These are phyloP conservation scores for Geotrichum citri-aurantii DNA, from an alignment of 1,139 yeast species.

Conservation along the genomic window DNA sequence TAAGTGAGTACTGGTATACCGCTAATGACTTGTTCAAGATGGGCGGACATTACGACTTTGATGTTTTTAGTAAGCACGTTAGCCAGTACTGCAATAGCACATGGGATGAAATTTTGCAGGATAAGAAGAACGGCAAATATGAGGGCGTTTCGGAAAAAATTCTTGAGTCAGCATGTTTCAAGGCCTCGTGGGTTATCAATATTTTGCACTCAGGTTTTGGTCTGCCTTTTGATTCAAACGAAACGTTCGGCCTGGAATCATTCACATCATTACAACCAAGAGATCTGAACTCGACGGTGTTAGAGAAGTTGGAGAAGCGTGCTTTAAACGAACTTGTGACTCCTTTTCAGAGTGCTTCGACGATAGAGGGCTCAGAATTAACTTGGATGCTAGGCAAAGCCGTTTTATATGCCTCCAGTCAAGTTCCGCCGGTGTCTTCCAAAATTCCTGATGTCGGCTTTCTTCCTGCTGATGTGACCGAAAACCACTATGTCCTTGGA, in stretches of 20 bases:
- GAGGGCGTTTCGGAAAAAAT: conserved; percentile 40
- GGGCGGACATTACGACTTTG: conserved; percentile 40
- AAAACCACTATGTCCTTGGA: conserved; percentile 17
- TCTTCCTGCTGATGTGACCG: conserved; percentile 18
- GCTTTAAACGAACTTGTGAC: conserved; percentile 32
- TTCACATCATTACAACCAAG: not conserved
- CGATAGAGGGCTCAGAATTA: conserved; percentile 57
- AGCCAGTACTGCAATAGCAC: conserved; percentile 43
- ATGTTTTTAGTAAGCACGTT: conserved; percentile 43
- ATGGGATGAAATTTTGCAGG: conserved; percentile 42
- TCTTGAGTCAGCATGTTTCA: conserved; percentile 55
- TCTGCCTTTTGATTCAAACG: conserved; percentile 49
- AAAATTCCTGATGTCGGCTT: conserved; percentile 19
- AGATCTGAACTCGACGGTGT: not conserved
- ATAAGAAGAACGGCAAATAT: conserved; percentile 27
- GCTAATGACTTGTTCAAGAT: conserved; percentile 44
- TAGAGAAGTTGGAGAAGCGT: conserved; percentile 12
- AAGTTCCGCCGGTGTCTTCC: conserved; percentile 25
- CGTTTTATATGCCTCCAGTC: conserved; percentile 48
- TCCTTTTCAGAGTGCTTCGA: conserved; percentile 56
- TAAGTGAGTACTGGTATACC: conserved; percentile 80
- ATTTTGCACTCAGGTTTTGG: conserved; percentile 73
- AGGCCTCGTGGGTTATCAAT: conserved; percentile 67
- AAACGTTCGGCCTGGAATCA: conserved; percentile 8
- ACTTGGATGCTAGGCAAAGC: conserved; percentile 86